Base-by-base conservation (phyloP, 2,329 filamentous ascomycete genomes). In the Hypomyces perniciosus region DNA sequence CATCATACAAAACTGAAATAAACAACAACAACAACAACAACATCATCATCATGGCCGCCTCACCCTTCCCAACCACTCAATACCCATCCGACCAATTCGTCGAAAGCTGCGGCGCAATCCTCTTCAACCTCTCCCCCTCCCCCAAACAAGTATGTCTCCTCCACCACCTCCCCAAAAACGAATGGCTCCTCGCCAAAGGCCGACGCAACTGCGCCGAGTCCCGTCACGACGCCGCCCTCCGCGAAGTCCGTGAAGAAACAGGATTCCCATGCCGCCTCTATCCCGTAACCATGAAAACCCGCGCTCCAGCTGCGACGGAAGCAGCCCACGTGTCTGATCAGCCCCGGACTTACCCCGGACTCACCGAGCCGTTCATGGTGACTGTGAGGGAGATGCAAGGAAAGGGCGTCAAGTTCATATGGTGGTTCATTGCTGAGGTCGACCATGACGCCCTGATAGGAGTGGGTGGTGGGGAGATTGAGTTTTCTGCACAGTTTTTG, bases 171-270 rank as follows among this genome's bases (percentile, higher is more conserved):
- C 8, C 44, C 6, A 38, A 8, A 6, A 37, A 42, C 27, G 43
- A 54, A 43, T 58, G 55, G 49, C 50, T 56, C 8, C 49, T 58
- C 4, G 50, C 57, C 44, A 59, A 60, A 8, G 49, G 49, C 3
- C 56, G 57, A 9, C 50, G 50, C 6, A 55, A 56, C 41, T 47
- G 47, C 38, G 46, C 40, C 31, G 53, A 57, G 34, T 31, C 50
- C 8, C 50, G 53, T 10, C 40, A 45, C 9, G 50, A 44, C 4
- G 51, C 57, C 1, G 56, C 54, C 6, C 28, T 58, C 7, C 52
- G 55, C 20, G 55, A 58, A 13, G 31, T 50, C 12, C 35, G 35
- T 8, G 50, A 58, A 40, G 55, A 58, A 43, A 57, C 38, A 5
- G 44, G 28, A 2, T 13, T 46, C 7, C 4, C 38, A 26, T 51